Base-by-base conservation (phyloP, 257 asterid species). In the Solanum infundibuliforme region DNA sequence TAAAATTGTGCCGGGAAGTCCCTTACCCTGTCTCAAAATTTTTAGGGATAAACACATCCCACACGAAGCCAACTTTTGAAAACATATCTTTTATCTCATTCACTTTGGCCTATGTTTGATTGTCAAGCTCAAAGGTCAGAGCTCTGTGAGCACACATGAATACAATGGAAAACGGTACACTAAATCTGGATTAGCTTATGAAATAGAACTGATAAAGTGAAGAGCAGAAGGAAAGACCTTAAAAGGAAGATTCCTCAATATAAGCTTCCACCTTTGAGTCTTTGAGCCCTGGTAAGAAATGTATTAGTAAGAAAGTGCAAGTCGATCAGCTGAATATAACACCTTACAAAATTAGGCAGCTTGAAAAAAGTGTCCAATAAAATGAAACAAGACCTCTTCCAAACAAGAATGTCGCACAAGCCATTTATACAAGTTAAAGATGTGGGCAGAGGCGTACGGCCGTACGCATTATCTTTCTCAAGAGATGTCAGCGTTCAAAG, bases 1-100 rank as follows among this genome's bases (percentile, higher is more conserved):
- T 8, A 52, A 7, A 71, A 41, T 32, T 65, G 71, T 12, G 48
- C 83, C 7, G 36, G 20, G 34, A 31, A 43, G 48, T 43, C 77
- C 52, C 62, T 86, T 93, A 97, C 99, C 97, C 95, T 79, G 95
- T 95, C 91, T 90, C 98, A 71, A 93, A 85, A 91, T 96, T 96
- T 88, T 93, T 93, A 73, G 99, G 99, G 90, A 96, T 96, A 92
- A 93, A 86, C 43, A 94, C 98, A 85, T 96, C 99, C 99, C 99
- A 96, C 60, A 96, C 96, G 75, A 91, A 94, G 92, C 98, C 99
- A 69, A 85, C 94, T 23, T 95, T 87, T 82, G 95, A 89, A 88
- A 97, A 97, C 96, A 91, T 92, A 35, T 91, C 94, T 90, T 92
- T 95, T 83, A 96, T 93, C 92, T 97, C 99, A 38, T 91, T 87